Percentiles rank a stretch among this genome's conserved stretches.
Conservation (phyloP, 495 filamentous ascomycete species). For the Penicillium fimorum region DNA sequence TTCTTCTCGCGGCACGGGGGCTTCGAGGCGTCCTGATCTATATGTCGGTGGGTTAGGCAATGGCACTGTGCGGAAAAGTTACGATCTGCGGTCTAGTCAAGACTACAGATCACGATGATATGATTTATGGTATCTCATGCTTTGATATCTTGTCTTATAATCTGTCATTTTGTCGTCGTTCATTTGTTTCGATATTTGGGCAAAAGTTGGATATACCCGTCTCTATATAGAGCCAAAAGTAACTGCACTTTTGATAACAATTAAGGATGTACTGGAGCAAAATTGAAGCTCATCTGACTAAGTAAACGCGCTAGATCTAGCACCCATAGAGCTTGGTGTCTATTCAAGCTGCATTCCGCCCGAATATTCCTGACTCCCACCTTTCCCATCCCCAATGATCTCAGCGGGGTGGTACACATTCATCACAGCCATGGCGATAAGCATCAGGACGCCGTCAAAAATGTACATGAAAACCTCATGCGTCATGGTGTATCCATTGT, state of each 20-base stretch:
- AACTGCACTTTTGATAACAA: background rate
- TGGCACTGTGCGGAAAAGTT: constrained; percentile 18
- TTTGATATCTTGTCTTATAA: constrained; percentile 3
- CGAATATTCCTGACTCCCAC: constrained; percentile 2
- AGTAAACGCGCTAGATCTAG: background rate
- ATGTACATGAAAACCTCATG: constrained; percentile 62
- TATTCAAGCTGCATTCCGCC: constrained; percentile 12
- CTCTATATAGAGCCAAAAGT: constrained; percentile 10
- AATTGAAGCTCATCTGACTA: background rate
- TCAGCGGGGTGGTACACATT: constrained; percentile 37
- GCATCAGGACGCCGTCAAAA: constrained; percentile 62
- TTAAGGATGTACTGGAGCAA: background rate
- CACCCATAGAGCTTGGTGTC: background rate
- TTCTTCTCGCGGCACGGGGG: constrained; percentile 31
- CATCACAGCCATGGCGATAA: constrained; percentile 52
- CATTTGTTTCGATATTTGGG: background rate
- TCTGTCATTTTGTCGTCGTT: background rate
- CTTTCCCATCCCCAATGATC: constrained; percentile 28
- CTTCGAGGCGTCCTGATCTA: constrained; percentile 9
- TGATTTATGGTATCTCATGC: constrained; percentile 16
- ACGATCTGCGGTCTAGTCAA: constrained; percentile 19
- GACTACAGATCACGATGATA: constrained; percentile 24
- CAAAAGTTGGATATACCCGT: constrained; percentile 13
- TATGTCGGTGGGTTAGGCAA: constrained; percentile 15
- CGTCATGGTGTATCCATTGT: constrained; percentile 47